Evolutionary conservation across 2,329 filamentous ascomycete genomes (phyloP).

Genomic region (Xylaria sp.): DNA sequence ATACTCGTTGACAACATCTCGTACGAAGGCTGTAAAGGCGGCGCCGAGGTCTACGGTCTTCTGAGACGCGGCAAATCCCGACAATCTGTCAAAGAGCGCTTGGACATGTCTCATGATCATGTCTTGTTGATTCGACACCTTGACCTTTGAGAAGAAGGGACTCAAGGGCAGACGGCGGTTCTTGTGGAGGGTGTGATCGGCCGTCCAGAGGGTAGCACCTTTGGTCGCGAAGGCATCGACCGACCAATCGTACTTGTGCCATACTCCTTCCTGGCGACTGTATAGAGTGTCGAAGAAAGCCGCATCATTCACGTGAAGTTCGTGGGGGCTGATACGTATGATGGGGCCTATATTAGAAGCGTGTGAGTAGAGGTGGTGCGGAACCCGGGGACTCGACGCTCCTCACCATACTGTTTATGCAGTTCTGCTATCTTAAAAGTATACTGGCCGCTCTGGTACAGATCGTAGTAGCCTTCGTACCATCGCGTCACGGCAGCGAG

Average conservation of each 20-base stretch:
- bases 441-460: constrained; percentile 26
- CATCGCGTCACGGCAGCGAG: constrained; percentile 22
- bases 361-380: neutral
- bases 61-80: constrained; percentile 3
- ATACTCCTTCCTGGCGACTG: constrained; percentile 18
- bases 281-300: constrained; percentile 19
- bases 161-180: constrained; percentile 22
- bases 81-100: constrained; percentile 11
- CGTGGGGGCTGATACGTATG: constrained; percentile 22
- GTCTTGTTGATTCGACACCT: constrained; percentile 16
- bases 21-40: constrained; percentile 6
- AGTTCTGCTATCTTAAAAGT: constrained; percentile 29
- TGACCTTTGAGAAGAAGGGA: constrained; percentile 28
- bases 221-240: constrained; percentile 15
- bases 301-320: constrained; percentile 25
- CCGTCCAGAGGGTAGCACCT: constrained; percentile 16
- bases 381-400: neutral
- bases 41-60: constrained; percentile 8
- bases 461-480: constrained; percentile 32
- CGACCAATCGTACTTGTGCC: constrained; percentile 21
- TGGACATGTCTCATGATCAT: constrained; percentile 11
- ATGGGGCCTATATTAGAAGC: constrained; percentile 14
- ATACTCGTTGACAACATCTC: constrained; percentile 15
- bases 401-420: constrained; percentile 31
- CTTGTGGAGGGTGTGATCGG: constrained; percentile 20